Evolutionary conservation across 441 rosid species (phyloP), one percentile per base, ranked within the genome.

Genomic region (Erodium chrysanthum): DNA sequence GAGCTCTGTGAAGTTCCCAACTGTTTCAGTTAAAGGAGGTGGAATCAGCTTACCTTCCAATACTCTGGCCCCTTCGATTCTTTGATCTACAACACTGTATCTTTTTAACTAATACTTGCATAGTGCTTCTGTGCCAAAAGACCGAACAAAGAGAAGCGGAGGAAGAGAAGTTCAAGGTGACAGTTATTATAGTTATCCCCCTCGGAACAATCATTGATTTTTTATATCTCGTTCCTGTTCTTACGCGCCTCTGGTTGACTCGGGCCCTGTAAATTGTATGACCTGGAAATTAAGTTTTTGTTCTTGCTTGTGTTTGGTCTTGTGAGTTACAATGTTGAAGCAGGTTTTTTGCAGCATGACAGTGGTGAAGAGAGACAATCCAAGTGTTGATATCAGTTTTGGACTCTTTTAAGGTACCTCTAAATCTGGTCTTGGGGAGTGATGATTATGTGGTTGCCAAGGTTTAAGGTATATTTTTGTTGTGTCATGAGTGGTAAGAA

Each of bases 11-110:
- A 87, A 70, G 76, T 73, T 68, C 59, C 78, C 85, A 0, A 76
- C 58, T 0, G 37, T 89, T 72, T 94, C 98, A 0, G 77, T 94
- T 37, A 83, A 88, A 82, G 97, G 91, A 0, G 92, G 88, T 0
- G 96, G 96, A 56, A 71, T 91, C 69, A 82, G 64, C 72, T 68
- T 85, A 59, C 91, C 82, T 11, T 73, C 78, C 23, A 85, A 80
- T 75, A 68, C 82, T 0, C 78, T 82, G 73, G 86, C 92, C 42
- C 95, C 94, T 46, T 80, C 74, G 68, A 82, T 83, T 87, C 85
- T 82, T 84, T 82, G 73, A 77, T 82, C 82, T 75, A 84, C 83
- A 78, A 84, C 83, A 78, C 84, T 78, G 79, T 74, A 73, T 79
- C 86, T 73, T 65, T 68, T 76, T 81, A 74, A 80, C 86, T 61